A percentile compares a stretch with the other conserved stretches of the same genome.
These are phyloP conservation scores for Candolleomyces eurysporus DNA, from an alignment of 768 basidiomycete genomes.

Conservation along the genomic window DNA sequence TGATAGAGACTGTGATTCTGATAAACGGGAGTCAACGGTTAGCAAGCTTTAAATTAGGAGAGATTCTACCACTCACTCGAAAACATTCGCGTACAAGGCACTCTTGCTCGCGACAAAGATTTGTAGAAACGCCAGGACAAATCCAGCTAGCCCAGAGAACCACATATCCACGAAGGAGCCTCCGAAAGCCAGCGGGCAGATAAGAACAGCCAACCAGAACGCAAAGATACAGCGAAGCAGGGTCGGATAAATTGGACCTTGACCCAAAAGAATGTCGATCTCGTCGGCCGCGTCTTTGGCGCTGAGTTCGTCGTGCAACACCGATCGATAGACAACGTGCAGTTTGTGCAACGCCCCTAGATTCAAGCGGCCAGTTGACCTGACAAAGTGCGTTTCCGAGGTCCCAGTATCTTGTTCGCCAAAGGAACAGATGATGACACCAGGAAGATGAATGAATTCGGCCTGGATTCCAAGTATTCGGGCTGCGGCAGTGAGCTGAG, in stretches of 20 bases:
- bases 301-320: conserved; percentile 90
- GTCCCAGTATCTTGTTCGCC: conserved; percentile 88
- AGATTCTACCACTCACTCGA: conserved; percentile 61
- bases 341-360: conserved; percentile 84
- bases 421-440: conserved; percentile 83
- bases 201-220: conserved; percentile 69
- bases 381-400: conserved; percentile 87
- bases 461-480: conserved; percentile 88
- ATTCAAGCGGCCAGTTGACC: conserved; percentile 71
- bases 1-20: conserved; percentile 80
- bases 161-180: conserved; percentile 85
- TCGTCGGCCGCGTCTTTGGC: conserved; percentile 71
- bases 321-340: conserved; percentile 79
- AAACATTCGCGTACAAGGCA: conserved; percentile 84
- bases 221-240: conserved; percentile 65
- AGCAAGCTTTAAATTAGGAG: not conserved
- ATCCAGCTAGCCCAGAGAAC: conserved; percentile 70
- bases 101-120: conserved; percentile 73
- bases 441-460: conserved; percentile 85
- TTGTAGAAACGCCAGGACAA: conserved; percentile 67
- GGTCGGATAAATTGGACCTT: conserved; percentile 62
- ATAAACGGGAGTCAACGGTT: not conserved
- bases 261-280: conserved; percentile 60
- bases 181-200: conserved; percentile 83
- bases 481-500: conserved; percentile 85